Evolutionary conservation across 768 basidiomycete genomes (phyloP), one percentile per base, ranked within the genome.

Genomic region (Pleurotus citrinopileatus): DNA sequence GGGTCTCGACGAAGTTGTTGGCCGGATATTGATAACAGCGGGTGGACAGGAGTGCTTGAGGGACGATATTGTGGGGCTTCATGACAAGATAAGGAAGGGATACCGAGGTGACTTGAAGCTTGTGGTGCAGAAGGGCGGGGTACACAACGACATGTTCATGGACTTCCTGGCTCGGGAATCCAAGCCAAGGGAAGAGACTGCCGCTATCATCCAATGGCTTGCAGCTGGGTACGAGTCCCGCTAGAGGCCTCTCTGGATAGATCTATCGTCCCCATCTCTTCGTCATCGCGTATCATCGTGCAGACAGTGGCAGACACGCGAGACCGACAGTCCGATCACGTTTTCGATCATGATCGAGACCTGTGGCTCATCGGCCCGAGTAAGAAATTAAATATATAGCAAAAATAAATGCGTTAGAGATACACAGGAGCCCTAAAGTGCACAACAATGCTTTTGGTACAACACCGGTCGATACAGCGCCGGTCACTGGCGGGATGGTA

Each of bases 1-100:
- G 2, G 66, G 69, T 2, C 53, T 68, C 1, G 67, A 69, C 5
- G 60, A 42, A 10, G 56, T 72, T 12, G 69, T 72, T 2, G 60
- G 63, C 8, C 65, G 70, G 19, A 58, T 75, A 3, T 58, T 73
- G 23, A 62, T 77, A 26, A 74, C 70, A 2, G 68, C 64, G 5
- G 73, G 75, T 2, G 61, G 64, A 22, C 56, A 57, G 3, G 74
- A 75, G 57, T 67, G 66, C 26, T 56, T 73, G 44, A 61, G 66
- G 52, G 70, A 72, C 42, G 67, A 67, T 34, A 67, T 70, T 44
- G 59, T 68, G 43, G 42, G 26, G 26, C 63, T 71, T 43, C 53
- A 55, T 10, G 57, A 59, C 29, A 43, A 32, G 34, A 51, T 53
- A 15, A 17, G 4, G 43, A 40, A 40, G 19, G 38, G 17, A 19